Conservation (phyloP, 139 green algal genomes). For the Tetratostichococcus sp. region DNA sequence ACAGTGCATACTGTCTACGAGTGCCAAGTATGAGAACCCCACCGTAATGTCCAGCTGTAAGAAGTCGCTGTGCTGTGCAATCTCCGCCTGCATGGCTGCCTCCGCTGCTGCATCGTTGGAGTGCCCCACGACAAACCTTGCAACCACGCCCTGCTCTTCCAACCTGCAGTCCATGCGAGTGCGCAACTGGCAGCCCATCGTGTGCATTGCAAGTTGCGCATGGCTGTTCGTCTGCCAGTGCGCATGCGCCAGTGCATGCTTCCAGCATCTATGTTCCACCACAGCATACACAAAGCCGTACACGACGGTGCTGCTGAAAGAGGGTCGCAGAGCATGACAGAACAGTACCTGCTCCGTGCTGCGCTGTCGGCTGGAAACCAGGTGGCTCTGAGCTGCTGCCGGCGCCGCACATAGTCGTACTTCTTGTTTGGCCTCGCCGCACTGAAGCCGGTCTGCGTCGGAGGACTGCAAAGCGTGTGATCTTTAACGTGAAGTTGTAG, state of each 20-base stretch:
- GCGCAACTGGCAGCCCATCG: neutral
- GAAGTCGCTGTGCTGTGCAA: slow-evolving; percentile 40
- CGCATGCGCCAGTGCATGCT: no score
- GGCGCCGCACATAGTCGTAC: slow-evolving; percentile 51
- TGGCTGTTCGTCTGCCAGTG: no score
- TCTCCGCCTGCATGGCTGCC: slow-evolving; percentile 31
- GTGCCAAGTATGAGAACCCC: neutral
- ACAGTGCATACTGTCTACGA: neutral
- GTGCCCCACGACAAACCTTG: slow-evolving; percentile 62
- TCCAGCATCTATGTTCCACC: no score
- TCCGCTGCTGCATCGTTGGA: slow-evolving; percentile 18
- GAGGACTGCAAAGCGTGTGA: no score
- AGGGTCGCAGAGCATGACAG: neutral
- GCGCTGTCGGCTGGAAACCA: slow-evolving; percentile 43
- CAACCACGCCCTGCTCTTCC: slow-evolving; percentile 35
- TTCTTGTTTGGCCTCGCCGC: slow-evolving; percentile 6
- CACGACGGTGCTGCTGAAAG: no score
- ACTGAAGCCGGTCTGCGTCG: slow-evolving; percentile 43
- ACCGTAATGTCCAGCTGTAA: slow-evolving; percentile 35
- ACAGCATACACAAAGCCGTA: no score
- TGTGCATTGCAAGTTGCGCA: no score
- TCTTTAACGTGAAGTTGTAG: no score
- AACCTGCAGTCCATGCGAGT: slow-evolving; percentile 10
- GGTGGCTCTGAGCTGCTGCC: slow-evolving; percentile 36
- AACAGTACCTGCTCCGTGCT: neutral